A percentile compares a stretch with the other conserved stretches of the same genome.
phyloP scores from a whole-genome alignment of 495 filamentous ascomycete genomes.

The Astrocystis sublimbata region DNA sequence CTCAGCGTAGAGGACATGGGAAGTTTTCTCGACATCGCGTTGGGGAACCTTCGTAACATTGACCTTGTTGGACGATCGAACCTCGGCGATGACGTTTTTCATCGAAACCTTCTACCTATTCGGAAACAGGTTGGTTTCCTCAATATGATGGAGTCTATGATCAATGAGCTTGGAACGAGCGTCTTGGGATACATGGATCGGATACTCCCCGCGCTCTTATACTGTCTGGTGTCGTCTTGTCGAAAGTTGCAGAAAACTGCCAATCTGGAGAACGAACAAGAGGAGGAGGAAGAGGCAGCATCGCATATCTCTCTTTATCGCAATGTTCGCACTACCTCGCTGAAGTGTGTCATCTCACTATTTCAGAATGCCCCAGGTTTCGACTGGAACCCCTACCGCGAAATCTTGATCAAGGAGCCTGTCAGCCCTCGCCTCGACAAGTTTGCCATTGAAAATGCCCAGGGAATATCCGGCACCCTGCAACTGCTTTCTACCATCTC shows the following conservation, averaged over 20 bases:
- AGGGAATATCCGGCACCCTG: slow-evolving; percentile 80
- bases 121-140: slow-evolving; percentile 85
- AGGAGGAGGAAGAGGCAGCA: slow-evolving; percentile 48
- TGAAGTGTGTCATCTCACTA: slow-evolving; percentile 77
- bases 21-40: slow-evolving; percentile 78
- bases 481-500: slow-evolving; percentile 82
- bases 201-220: slow-evolving; percentile 73
- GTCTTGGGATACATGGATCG: slow-evolving; percentile 61
- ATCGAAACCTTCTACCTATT: slow-evolving; percentile 55
- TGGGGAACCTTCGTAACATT: slow-evolving; percentile 66
- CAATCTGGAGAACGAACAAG: slow-evolving; percentile 41
- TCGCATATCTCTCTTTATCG: slow-evolving; percentile 61
- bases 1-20: slow-evolving; percentile 63
- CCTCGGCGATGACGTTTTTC: slow-evolving; percentile 51
- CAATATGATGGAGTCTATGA: slow-evolving; percentile 87
- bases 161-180: slow-evolving; percentile 73
- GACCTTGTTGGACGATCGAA: slow-evolving; percentile 53
- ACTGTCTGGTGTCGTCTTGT: slow-evolving; percentile 74
- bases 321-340: slow-evolving; percentile 67
- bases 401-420: slow-evolving; percentile 68
- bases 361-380: slow-evolving; percentile 67
- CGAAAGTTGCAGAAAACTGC: slow-evolving; percentile 53
- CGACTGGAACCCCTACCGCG: slow-evolving; percentile 70
- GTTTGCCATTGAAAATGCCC: slow-evolving; percentile 82
- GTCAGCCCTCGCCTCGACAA: slow-evolving; percentile 75